Base-by-base conservation (phyloP, 148 eudicot genomes). In the Limonium bicolor region DNA sequence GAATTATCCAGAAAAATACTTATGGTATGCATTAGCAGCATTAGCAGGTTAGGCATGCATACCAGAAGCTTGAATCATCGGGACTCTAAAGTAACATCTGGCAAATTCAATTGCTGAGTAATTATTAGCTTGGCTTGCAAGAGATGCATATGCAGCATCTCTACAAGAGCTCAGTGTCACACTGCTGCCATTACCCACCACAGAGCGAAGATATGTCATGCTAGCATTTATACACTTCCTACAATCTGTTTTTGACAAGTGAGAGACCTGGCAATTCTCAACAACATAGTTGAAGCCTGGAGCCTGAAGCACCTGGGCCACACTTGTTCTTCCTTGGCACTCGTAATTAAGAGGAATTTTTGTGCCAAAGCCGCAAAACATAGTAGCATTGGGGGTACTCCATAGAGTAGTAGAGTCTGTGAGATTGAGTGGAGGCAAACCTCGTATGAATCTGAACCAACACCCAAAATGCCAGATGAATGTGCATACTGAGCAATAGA, bases 61-160 rank as follows among this genome's bases (percentile, higher is more conserved):
- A n/a, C 73, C 73, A 54, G 44, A 9, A 47, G 58, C 54, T 48
- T 67, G 49, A 36, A 80, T 76, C 34, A 69, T 77, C 36, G 70
- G 86, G 68, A 83, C 84, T 36, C 92, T 84, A 55, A 88, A 80
- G 64, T 75, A 90, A 65, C 99, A 90, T 61, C 72, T 56, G 6
- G 95, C 94, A 48, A 90, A 68, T 27, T 66, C 69, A 27, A 73
- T 56, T 54, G 73, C 70, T 18, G 94, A 78, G 11, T 48, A 54
- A 58, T 78, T 76, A 55, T 81, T 74, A 44, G 72, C 73, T 60
- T 68, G 86, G 61, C 95, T 90, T 17, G 86, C 82, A 51, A 85
- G 66, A 11, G 95, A 60, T 27, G 59, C 80, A 76, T 80, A 90
- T 28, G 82, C 71, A 57, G 99, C 99, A 81, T 85, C 99, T 50